Percentiles rank a stretch among this genome's conserved stretches.
Conservation (phyloP, 352 stramenopile genomes). For the Peronospora farinosa region DNA sequence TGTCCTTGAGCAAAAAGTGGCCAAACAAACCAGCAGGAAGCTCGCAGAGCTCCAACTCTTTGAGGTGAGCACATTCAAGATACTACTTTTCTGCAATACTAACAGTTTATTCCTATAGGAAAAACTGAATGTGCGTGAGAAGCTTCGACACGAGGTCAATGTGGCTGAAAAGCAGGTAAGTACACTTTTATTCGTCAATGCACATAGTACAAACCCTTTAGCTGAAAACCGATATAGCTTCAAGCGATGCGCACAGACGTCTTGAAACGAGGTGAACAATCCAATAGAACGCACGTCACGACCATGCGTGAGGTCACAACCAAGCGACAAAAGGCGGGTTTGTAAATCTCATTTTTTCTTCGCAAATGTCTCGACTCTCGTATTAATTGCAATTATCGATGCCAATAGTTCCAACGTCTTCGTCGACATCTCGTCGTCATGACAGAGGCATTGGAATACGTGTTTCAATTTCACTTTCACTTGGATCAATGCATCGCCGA, state of each 20-base stretch:
- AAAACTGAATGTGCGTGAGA: too few species aligned
- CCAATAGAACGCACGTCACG: background rate
- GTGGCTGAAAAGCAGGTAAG: too few species aligned
- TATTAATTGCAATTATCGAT: background rate
- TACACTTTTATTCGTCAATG: too few species aligned
- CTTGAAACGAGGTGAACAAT: slow-evolving; percentile 3
- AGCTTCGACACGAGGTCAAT: too few species aligned
- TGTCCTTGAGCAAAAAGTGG: too few species aligned
- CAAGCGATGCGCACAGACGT: slow-evolving; percentile 7
- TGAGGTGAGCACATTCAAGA: too few species aligned
- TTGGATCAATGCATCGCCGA: slow-evolving; percentile 38
- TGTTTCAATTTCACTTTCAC: slow-evolving; percentile 45
- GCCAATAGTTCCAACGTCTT: slow-evolving; percentile 26
- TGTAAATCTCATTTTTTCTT: background rate
- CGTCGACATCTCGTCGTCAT: slow-evolving; percentile 31
- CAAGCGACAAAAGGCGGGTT: slow-evolving; percentile 14
- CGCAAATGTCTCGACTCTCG: background rate
- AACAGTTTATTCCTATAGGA: too few species aligned
- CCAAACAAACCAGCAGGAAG: too few species aligned
- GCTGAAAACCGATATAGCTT: slow-evolving; percentile 17
- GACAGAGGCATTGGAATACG: slow-evolving; percentile 36
- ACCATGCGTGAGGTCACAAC: slow-evolving; percentile 6
- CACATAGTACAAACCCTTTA: too few species aligned
- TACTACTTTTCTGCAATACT: too few species aligned
- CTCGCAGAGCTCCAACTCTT: too few species aligned